These are phyloP conservation scores for Daldinia childiae DNA, from an alignment of 495 filamentous ascomycete genomes.

Conservation along the genomic window DNA sequence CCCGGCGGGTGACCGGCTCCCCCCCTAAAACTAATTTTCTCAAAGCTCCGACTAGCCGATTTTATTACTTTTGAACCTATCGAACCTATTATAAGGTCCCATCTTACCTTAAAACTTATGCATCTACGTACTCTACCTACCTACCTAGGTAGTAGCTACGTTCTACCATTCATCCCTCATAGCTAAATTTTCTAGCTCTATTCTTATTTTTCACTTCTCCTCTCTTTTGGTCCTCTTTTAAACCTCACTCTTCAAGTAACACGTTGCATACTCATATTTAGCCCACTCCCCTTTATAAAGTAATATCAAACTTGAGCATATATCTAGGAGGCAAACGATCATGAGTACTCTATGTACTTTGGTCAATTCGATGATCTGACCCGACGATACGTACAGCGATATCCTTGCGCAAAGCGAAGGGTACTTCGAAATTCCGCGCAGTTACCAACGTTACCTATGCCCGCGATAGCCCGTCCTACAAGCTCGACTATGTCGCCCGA, in stretches of 20 bases:
- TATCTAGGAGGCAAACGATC: slow-evolving; percentile 19
- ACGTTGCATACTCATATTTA: slow-evolving; percentile 28
- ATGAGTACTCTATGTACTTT: slow-evolving; percentile 31
- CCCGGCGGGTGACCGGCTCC: slow-evolving; percentile 26
- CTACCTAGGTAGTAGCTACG: slow-evolving; percentile 1
- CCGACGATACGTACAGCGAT: slow-evolving; percentile 31
- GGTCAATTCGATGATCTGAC: slow-evolving; percentile 41
- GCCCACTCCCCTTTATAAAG: slow-evolving; percentile 7
- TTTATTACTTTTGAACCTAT: slow-evolving; percentile 25
- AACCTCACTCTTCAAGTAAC: slow-evolving; percentile 8
- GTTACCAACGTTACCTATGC: slow-evolving; percentile 36
- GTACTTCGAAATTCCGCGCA: slow-evolving; percentile 26
- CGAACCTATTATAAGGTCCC: slow-evolving; percentile 11
- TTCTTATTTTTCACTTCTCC: slow-evolving; percentile 12
- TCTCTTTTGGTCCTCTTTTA: not conserved
- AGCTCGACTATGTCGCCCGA: slow-evolving; percentile 46
- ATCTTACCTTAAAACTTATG: slow-evolving; percentile 11
- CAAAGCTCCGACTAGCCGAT: slow-evolving; percentile 40
- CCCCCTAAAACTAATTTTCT: slow-evolving; percentile 16
- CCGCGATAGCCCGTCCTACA: slow-evolving; percentile 27
- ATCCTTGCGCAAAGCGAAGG: slow-evolving; percentile 23
- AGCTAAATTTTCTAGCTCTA: slow-evolving; percentile 34
- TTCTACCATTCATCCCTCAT: slow-evolving; percentile 19
- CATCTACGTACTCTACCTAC: not conserved
- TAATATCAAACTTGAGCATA: slow-evolving; percentile 4